Evolutionary conservation across 805 yeast genomes (phyloP), one percentile per base, ranked within the genome.

Genomic region (Limtongia smithiae): DNA sequence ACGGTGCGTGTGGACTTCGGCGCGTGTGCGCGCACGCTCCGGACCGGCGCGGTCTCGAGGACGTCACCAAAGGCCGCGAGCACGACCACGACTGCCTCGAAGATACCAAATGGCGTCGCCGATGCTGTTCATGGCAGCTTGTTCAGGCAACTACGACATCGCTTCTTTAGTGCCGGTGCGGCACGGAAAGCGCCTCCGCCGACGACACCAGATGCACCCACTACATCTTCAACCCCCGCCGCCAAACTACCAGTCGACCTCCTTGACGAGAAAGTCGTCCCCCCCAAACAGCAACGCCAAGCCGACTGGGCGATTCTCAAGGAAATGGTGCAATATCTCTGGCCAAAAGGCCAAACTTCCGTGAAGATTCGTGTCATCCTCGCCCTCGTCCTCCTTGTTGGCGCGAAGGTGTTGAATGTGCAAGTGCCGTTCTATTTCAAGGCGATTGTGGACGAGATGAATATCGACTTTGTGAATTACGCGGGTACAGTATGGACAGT

Each of bases 381-480:
- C 5, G 97, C 97, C 0, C 65, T 93, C 15, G 60, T 81, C 0
- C 71, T 93, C 49, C 73, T 93, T 51, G 77, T 93, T 3, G 80
- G 81, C 0, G 84, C 97, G 17, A 93, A 93, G 65, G 51, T 93
- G 5, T 71, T 93, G 32, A 93, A 90, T 65, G 96, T 93, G 4
- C 96, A 93, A 66, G 98, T 93, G 4, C 98, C 98, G 0, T 89
- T 93, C 64, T 90, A 80, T 68, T 93, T 93, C 76, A 93, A 85
- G 59, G 75, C 79, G 27, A 91, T 88, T 44, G 81, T 93, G 39
- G 97, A 93, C 69, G 79, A 81, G 11, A 90, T 91, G 97, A 93
- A 91, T 64, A 76, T 90, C 22, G 95, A 89, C 60, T 87, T 96
- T 94, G 70, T 72, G 4, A 68, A 80, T 30, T 65, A 74, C n/a